These are phyloP conservation scores for Huntiella bhutanensis DNA, from an alignment of 2,329 filamentous ascomycete species.

Conservation along the genomic window DNA sequence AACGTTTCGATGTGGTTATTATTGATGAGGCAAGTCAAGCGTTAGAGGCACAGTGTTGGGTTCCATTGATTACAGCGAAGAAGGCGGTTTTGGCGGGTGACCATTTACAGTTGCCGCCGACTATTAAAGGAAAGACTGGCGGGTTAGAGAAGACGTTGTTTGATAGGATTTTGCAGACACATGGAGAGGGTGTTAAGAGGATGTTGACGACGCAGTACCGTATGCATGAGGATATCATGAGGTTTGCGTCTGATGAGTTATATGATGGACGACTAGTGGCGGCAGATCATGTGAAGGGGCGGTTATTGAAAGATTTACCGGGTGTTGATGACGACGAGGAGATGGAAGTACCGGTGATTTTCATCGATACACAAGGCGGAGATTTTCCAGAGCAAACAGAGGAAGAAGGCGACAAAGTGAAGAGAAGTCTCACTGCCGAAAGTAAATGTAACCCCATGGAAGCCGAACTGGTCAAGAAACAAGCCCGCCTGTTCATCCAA, in stretches of 20 bases:
- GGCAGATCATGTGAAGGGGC: constrained; percentile 54
- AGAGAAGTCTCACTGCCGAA: constrained; percentile 26
- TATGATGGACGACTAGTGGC: constrained; percentile 72
- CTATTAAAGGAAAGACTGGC: constrained; percentile 45
- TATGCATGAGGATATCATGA: constrained; percentile 94
- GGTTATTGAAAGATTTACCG: constrained; percentile 40
- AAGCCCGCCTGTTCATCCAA: constrained; percentile 57
- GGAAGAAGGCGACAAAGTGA: constrained; percentile 26
- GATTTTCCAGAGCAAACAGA: constrained; percentile 73
- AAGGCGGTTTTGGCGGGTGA: constrained; percentile 89
- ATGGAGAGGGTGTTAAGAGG: constrained; percentile 68
- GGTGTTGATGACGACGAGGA: constrained; percentile 70
- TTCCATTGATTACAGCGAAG: constrained; percentile 58
- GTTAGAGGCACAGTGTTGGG: constrained; percentile 93
- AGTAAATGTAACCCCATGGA: constrained; percentile 91
- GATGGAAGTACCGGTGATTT: constrained; percentile 70
- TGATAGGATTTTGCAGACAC: constrained; percentile 63
- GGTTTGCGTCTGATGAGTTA: constrained; percentile 73
- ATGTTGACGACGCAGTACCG: constrained; percentile 97
- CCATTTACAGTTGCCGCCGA: constrained; percentile 83
- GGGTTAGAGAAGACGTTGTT: constrained; percentile 77
- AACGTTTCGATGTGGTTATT: constrained; percentile 81
- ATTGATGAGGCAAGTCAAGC: constrained; percentile 95
- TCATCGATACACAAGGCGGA: constrained; percentile 91
- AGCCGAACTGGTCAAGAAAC: constrained; percentile 57